Base-by-base conservation (phyloP, 1,284 basidiomycete genomes). In the Malassezia equina region DNA sequence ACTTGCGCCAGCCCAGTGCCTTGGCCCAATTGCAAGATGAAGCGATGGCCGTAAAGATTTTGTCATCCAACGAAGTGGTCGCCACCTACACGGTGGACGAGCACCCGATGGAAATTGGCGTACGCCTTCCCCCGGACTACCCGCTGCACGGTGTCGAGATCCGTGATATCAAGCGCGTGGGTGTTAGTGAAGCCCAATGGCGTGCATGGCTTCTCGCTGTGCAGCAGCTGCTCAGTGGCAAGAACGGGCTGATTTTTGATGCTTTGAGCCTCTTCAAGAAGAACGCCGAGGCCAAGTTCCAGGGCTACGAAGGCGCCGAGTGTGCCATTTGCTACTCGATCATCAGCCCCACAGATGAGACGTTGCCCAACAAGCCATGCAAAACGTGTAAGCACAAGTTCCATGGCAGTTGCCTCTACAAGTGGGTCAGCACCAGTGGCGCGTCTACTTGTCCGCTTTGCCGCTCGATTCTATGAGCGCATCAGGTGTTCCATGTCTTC, bases 381-480 rank as follows among this genome's bases (percentile, higher is more conserved):
- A 84, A 83, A 75, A 96, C 76, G 29, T 95, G 91, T 78, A 90
- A 88, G 76, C 95, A 96, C 76, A 80, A 84, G 44, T 98, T 96
- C 82, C 94, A 98, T 75, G 60, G 62, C 2, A 64, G 62, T 11
- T 71, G 71, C 42, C 42, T 71, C 43, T 68, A 60, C 63, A 71
- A 89, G 83, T 94, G 90, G 91, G 93, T 93, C 78, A 86, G 86
- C 69, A 83, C 85, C 28, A 77, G 75, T 59, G 88, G 91, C 76
- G 84, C 86, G 3, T 88, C 86, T 6, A 88, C 84, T 50, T 96
- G 91, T 74, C 91, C 91, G 7, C 76, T 96, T 42, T 95, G 91
- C 75, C 82, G 91, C 52, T 75, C 77, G 3, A 67, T 81, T 41
- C 78, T 81, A 58, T 81, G 59, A 56, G n/a, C 8, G 41, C 47